A percentile compares a stretch with the other conserved stretches of the same genome.
Conservation (phyloP, 1,284 basidiomycete genomes). For the Ganoderma multipileum region DNA sequence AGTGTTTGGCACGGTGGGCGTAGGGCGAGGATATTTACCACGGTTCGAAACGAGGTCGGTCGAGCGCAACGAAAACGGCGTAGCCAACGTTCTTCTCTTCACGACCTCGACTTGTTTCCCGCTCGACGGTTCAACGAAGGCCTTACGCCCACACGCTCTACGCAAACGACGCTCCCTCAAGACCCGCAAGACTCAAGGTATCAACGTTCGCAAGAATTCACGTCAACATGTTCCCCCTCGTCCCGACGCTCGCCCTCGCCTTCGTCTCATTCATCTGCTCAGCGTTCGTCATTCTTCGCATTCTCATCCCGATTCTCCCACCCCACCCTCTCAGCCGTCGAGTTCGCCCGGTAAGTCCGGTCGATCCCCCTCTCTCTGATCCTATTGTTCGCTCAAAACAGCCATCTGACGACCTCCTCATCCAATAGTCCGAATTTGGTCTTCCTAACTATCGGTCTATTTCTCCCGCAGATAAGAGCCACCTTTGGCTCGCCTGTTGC, state of each 20-base stretch:
- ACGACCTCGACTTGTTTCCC: slow-evolving; percentile 41
- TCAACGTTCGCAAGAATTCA: slow-evolving; percentile 28
- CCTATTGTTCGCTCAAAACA: slow-evolving; percentile 17
- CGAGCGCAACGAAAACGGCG: slow-evolving; percentile 15
- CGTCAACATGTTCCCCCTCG: slow-evolving; percentile 64
- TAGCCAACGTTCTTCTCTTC: slow-evolving; percentile 31
- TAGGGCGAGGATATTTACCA: slow-evolving; percentile 37
- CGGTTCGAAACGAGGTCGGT: slow-evolving; percentile 38
- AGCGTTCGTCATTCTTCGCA: slow-evolving; percentile 74
- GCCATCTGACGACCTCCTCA: slow-evolving; percentile 24
- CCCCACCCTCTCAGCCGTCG: slow-evolving; percentile 73
- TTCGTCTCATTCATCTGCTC: slow-evolving; percentile 74
- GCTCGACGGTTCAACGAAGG: slow-evolving; percentile 44
- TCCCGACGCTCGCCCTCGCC: slow-evolving; percentile 67
- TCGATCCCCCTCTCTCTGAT: slow-evolving; percentile 16
- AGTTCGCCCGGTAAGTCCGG: slow-evolving; percentile 64
- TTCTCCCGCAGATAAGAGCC: slow-evolving; percentile 69
- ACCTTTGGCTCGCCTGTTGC: slow-evolving; percentile 71
- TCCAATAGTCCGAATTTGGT: slow-evolving; percentile 67
- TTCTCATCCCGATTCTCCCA: slow-evolving; percentile 73
- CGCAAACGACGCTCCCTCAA: slow-evolving; percentile 41
- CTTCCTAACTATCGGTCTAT: slow-evolving; percentile 70
- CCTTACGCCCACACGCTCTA: slow-evolving; percentile 44
- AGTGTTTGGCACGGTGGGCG: slow-evolving; percentile 41
- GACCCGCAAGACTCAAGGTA: slow-evolving; percentile 30